Base-by-base conservation (phyloP, 1,284 basidiomycete species). In the Apiotrichum gamsii region DNA sequence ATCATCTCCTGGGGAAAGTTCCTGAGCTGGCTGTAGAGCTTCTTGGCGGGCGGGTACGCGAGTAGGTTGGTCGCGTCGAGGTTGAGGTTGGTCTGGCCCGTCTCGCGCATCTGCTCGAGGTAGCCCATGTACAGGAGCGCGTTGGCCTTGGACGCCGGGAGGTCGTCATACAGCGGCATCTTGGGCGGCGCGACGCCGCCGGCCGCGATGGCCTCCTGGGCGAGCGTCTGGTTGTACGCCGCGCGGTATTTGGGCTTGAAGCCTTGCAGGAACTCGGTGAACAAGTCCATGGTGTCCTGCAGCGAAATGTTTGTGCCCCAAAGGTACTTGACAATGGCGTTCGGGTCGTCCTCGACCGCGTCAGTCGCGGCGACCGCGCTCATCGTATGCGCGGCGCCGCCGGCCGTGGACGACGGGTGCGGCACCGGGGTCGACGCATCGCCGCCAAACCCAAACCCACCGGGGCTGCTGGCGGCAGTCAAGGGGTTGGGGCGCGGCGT, bases 1-100 rank as follows among this genome's bases (percentile, higher is more conserved):
- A 98, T 80, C 43, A 97, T 83, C 75, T 98, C 94, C 70, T 96
- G 91, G 0, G 94, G 95, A 69, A 94, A 98, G 65, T 90, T 91
- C 56, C 84, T 71, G 13, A 97, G 75, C 62, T 88, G 86, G 34
- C 75, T 74, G 65, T 87, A 80, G 13, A 96, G 77, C 70, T 90
- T 90, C 65, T 82, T 84, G 52, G 83, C 82, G 6, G 87, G 82
- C 0, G 90, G 88, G 69, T 86, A 98, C 0, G 93, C 82, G 23
- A 85, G 77, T n/a, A 98, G 74, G 69, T 98, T 95, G 62, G 80
- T 66, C 67, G 90, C 80, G 64, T 97, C 91, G 44, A 98, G 76
- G 69, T 98, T 98, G 59, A 98, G 76, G 66, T 89, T 89, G 13
- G 85, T 88, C 69, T 95, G 89, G 28, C 87, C 86, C 1, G 90